Evolutionary conservation across 2,329 filamentous ascomycete genomes (phyloP), one percentile per base, ranked within the genome.

Genomic region (Huntiella moniliformis): DNA sequence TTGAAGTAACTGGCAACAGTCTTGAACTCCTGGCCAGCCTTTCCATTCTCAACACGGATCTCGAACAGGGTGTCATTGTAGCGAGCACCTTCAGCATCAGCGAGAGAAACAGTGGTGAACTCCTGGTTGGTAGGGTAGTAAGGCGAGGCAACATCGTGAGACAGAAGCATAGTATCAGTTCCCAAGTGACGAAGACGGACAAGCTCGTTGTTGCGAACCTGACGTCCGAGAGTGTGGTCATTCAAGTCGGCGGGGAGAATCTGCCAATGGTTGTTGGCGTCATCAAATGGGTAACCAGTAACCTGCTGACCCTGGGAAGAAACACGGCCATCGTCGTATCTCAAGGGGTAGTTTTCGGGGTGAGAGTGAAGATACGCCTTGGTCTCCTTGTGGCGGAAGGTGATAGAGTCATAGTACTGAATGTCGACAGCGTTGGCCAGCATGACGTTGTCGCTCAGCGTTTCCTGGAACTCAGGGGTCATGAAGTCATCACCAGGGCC

Each of bases 211-310:
- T 93, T 85, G 61, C 74, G 78, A 52, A 98, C 81, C 13, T 67
- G 68, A 51, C 74, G 74, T 22, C 74, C 78, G 10, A 39, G 22
- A n/a, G 17, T 17, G 18, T 31, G 12, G 32, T 68, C 53, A 45
- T 71, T 65, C 50, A 75, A 63, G 50, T 73, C 67, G 4, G 70
- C 61, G 6, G 91, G 91, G 33, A 96, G 63, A 53, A 98, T 79
- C 62, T 96, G 80, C 91, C 91, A 98, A 58, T 92, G 76, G 67
- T 98, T 98, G 73, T 98, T 98, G 57, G 88, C 95, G 60, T 98
- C 91, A 53, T 96, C 94, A 70, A 84, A 91, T 2, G 91, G 91
- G 59, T 98, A 98, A 44, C 91, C 91, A 16, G 91, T 98, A 33
- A 98, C 86, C 64, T 98, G 91, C 65, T 98, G 91, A 50, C 91